Conservation (phyloP, 2,329 filamentous ascomycete genomes). For the Emydomyces testavorans region DNA sequence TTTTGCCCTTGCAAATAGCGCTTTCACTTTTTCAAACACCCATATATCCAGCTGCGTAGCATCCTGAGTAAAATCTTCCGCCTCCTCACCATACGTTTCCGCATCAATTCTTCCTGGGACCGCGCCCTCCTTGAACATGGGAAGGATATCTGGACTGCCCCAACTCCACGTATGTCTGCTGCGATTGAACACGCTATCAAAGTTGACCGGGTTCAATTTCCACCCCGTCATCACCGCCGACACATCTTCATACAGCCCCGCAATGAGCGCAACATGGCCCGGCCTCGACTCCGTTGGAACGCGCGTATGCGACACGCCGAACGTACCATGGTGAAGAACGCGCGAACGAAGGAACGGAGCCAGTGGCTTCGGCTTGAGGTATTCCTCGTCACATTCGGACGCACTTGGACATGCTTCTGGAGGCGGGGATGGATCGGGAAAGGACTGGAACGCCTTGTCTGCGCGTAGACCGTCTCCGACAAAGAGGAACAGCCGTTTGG, state of each 20-base stretch:
- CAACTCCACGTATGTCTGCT: constrained; percentile 98
- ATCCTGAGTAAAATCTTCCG: constrained; percentile 80
- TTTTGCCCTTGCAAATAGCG: constrained; percentile 68
- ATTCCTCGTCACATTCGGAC: constrained; percentile 47
- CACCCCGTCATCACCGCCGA: constrained; percentile 94
- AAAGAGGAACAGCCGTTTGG: constrained; percentile 81
- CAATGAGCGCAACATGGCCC: constrained; percentile 92
- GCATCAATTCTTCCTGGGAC: constrained; percentile 76
- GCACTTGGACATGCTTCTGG: constrained; percentile 19
- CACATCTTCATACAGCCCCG: constrained; percentile 93
- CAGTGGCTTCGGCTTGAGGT: constrained; percentile 63
- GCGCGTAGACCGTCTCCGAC: constrained; percentile 95
- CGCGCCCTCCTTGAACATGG: constrained; percentile 94
- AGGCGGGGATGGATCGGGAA: constrained; percentile 68
- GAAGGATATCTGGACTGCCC: constrained; percentile 93
- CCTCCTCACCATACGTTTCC: constrained; percentile 70
- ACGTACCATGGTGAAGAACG: constrained; percentile 80
- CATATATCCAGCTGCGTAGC: constrained; percentile 74
- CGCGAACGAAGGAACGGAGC: constrained; percentile 85
- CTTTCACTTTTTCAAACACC: constrained; percentile 92
- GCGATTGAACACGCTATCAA: constrained; percentile 96
- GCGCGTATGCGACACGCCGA: constrained; percentile 91
- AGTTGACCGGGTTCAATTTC: constrained; percentile 97
- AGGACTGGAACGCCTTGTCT: constrained; percentile 93
- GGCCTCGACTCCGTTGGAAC: constrained; percentile 94